phyloP scores from a whole-genome alignment of 2,329 filamentous ascomycete genomes.

The Alternaria triticina region DNA sequence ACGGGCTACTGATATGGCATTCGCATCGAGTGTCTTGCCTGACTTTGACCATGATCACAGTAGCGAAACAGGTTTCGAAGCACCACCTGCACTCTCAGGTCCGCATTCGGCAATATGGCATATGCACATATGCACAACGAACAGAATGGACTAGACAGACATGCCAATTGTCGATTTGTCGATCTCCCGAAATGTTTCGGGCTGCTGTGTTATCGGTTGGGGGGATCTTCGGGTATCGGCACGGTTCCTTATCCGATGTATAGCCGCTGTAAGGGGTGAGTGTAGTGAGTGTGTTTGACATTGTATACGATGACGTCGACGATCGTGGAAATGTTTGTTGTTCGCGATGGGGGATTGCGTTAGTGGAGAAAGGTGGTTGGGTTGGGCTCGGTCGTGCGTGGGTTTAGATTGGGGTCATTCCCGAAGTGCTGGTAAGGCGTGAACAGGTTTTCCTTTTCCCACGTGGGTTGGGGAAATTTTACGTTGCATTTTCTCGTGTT shows the following conservation, averaged over 20 bases:
- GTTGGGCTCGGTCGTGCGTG: background rate
- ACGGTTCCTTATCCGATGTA: background rate
- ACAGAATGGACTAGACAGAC: background rate
- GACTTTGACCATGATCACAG: background rate
- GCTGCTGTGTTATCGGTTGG: background rate
- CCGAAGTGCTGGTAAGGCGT: background rate
- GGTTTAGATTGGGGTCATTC: background rate
- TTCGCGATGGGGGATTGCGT: background rate
- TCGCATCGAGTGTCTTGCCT: background rate
- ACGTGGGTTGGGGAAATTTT: background rate
- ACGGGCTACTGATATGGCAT: background rate
- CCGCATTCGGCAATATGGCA: background rate
- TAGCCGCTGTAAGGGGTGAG: background rate
- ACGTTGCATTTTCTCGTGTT: background rate
- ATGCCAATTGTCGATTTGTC: conserved; percentile 7
- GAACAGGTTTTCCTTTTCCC: conserved; percentile 3
- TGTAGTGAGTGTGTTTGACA: background rate
- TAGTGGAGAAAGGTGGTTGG: background rate
- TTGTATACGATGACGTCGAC: conserved; percentile 6
- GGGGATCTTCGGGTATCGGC: conserved; percentile 1
- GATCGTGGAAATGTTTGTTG: conserved; percentile 1
- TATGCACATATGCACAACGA: background rate
- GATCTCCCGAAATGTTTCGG: conserved; percentile 24
- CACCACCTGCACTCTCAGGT: conserved; percentile 4
- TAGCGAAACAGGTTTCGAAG: background rate